These are phyloP conservation scores for Castanopsis chinensis DNA, from an alignment of 306 rosid genomes.

Conservation along the genomic window DNA sequence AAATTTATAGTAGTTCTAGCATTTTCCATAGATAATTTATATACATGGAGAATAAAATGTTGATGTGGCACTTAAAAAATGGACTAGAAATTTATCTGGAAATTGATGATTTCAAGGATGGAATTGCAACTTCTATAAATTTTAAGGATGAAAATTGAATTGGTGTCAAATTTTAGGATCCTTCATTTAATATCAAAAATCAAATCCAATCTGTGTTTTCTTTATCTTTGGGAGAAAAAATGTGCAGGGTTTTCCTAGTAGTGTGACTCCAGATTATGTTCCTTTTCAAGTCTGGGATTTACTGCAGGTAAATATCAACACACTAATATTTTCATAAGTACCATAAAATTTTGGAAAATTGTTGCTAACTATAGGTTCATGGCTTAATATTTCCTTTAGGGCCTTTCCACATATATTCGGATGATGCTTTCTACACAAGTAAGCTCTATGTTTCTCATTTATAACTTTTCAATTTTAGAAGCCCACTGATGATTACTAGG, in stretches of 20 bases:
- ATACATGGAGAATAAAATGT: no score
- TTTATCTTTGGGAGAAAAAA: background rate
- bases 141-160: no score
- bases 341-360: background rate
- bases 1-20: no score
- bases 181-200: background rate
- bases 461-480: conserved; percentile 5
- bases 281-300: conserved; percentile 96
- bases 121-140: no score
- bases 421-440: conserved; percentile 99
- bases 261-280: conserved; percentile 91
- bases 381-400: conserved; percentile 36
- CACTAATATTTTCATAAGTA: background rate
- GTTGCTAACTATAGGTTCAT: background rate
- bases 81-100: no score
- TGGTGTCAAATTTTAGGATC: no score
- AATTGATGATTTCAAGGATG: no score
- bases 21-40: no score
- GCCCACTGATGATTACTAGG: background rate
- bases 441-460: conserved; percentile 11
- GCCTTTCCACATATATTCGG: conserved; percentile 89
- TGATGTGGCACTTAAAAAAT: no score
- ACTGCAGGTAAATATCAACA: conserved; percentile 59
- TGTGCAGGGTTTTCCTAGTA: conserved; percentile 85
- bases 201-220: background rate